Percentiles rank a stretch among this genome's conserved stretches.
These are phyloP conservation scores for Sugiyamaella grinbergsii DNA, from an alignment of 1,139 yeast genomes.

Conservation along the genomic window DNA sequence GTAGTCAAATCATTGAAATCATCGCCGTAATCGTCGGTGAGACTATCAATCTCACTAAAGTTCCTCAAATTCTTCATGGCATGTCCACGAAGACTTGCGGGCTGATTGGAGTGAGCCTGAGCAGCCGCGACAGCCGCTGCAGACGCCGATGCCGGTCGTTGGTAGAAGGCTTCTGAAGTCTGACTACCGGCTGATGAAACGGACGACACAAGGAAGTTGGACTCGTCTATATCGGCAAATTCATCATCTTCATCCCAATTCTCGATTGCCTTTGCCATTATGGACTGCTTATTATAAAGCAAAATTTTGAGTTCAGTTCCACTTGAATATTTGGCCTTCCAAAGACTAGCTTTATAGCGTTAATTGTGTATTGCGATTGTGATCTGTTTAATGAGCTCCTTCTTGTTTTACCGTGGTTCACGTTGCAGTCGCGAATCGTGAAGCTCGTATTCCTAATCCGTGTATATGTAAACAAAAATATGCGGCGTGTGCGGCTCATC, in stretches of 20 bases:
- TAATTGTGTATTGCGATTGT: too few species aligned
- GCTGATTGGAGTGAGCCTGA: background rate
- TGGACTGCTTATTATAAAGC: too few species aligned
- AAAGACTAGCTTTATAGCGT: too few species aligned
- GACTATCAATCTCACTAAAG: slow-evolving; percentile 10
- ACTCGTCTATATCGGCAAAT: slow-evolving; percentile 30
- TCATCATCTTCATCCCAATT: slow-evolving; percentile 29
- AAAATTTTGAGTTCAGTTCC: too few species aligned
- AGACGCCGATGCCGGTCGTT: slow-evolving; percentile 13
- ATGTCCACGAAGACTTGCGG: background rate
- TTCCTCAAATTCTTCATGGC: background rate
- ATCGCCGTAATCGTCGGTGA: slow-evolving; percentile 15
- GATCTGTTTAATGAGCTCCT: too few species aligned
- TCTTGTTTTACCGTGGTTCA: too few species aligned
- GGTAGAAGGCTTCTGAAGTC: slow-evolving; percentile 18
- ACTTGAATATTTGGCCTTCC: too few species aligned
- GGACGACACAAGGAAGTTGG: slow-evolving; percentile 23
- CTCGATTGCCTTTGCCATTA: slow-evolving; percentile 1
- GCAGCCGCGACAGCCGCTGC: slow-evolving; percentile 7
- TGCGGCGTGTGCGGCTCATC: slow-evolving; percentile 11
- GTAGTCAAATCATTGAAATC: slow-evolving; percentile 18
- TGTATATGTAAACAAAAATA: slow-evolving; percentile 11
- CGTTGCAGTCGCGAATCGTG: background rate
- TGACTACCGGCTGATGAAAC: slow-evolving; percentile 25
- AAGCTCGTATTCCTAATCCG: slow-evolving; percentile 3